A percentile compares a stretch with the other conserved stretches of the same genome.
phyloP scores from a whole-genome alignment of 306 rosid species.

The Abrus pulchellus region DNA sequence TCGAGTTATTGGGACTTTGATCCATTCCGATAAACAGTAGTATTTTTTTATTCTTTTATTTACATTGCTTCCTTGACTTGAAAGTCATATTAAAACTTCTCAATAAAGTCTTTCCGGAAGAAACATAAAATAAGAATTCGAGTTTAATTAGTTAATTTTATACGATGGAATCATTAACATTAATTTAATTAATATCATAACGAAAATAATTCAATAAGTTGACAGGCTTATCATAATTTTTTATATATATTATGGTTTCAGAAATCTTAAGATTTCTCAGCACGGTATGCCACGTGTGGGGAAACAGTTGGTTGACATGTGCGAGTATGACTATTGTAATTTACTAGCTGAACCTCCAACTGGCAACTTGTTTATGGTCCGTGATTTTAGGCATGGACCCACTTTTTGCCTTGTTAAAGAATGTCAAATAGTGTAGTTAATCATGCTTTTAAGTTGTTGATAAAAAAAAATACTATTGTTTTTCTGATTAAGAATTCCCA shows the following conservation, averaged over 20 bases:
- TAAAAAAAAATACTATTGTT: neutral
- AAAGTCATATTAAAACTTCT: neutral
- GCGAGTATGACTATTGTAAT: neutral
- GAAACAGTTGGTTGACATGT: neutral
- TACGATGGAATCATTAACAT: neutral
- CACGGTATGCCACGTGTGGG: neutral
- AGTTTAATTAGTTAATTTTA: neutral
- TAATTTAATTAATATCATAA: neutral
- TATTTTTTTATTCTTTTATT: neutral
- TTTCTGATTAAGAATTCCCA: neutral
- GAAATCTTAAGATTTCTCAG: neutral
- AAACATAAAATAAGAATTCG: neutral
- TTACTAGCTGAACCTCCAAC: slow-evolving; percentile 3
- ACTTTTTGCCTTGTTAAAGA: neutral
- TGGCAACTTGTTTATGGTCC: neutral
- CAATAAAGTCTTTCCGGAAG: neutral
- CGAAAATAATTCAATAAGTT: neutral
- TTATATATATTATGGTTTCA: neutral
- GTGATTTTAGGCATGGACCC: slow-evolving; percentile 25
- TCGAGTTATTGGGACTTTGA: neutral
- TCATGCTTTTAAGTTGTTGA: neutral
- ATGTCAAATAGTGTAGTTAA: neutral
- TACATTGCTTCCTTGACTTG: neutral
- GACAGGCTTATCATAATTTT: neutral
- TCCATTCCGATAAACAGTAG: neutral